A percentile compares a stretch with the other conserved stretches of the same genome.
Conservation (phyloP, 2,329 filamentous ascomycete species). For the Sclerotinia trifoliorum region DNA sequence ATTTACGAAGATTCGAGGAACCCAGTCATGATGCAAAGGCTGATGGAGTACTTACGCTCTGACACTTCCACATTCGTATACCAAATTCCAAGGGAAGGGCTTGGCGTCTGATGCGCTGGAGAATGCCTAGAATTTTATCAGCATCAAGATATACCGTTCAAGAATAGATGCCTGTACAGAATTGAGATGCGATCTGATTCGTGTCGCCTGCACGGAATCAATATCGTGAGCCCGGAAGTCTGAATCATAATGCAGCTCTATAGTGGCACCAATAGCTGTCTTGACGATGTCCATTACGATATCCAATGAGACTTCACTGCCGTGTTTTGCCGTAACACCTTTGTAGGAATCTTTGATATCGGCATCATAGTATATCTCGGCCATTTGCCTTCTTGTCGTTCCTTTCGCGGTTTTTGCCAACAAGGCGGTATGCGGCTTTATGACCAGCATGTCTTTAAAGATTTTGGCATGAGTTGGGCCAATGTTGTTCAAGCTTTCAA, state of each 20-base stretch:
- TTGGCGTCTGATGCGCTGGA: background rate
- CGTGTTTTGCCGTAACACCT: background rate
- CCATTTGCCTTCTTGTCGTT: slow-evolving; percentile 42
- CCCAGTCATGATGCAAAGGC: slow-evolving; percentile 28
- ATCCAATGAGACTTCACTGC: background rate
- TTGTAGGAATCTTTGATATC: slow-evolving; percentile 10
- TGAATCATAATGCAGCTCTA: slow-evolving; percentile 40
- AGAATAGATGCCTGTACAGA: background rate
- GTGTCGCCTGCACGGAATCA: slow-evolving; percentile 47
- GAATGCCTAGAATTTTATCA: slow-evolving; percentile 11
- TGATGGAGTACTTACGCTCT: slow-evolving; percentile 34
- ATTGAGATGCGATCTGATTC: slow-evolving; percentile 25
- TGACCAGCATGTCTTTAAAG: slow-evolving; percentile 15
- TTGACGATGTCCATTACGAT: slow-evolving; percentile 40
- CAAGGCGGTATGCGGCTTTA: background rate
- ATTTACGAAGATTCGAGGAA: background rate
- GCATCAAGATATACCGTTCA: background rate
- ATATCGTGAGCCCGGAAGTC: slow-evolving; percentile 60
- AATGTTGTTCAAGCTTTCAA: background rate
- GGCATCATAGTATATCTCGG: background rate
- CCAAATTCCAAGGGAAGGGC: slow-evolving; percentile 54
- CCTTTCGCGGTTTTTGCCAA: slow-evolving; percentile 62
- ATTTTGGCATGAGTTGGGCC: slow-evolving; percentile 7
- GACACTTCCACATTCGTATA: slow-evolving; percentile 60
- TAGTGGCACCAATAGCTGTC: slow-evolving; percentile 36